A percentile compares a stretch with the other conserved stretches of the same genome.
Conservation (phyloP, 2,329 filamentous ascomycete species). For the Eurotiales sp. region DNA sequence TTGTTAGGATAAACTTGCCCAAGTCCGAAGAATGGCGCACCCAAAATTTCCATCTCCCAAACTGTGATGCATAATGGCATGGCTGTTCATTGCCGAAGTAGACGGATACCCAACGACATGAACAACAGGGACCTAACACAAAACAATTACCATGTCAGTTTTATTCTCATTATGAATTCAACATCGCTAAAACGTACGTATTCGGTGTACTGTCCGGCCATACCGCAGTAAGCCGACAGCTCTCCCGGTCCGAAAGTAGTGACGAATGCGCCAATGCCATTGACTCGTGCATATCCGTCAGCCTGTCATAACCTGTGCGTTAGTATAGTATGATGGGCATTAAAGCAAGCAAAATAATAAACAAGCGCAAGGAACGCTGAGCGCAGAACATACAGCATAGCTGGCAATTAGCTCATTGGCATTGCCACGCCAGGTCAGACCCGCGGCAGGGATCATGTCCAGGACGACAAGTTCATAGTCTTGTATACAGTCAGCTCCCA, state of each 20-base stretch:
- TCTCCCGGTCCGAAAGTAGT: constrained; percentile 21
- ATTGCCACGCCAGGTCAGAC: constrained; percentile 19
- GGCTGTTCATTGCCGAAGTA: constrained; percentile 18
- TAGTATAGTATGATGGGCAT: no score
- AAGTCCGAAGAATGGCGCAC: not conserved
- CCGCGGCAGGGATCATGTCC: constrained; percentile 17
- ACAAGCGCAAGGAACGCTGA: not conserved
- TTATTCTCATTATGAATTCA: no score
- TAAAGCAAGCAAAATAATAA: no score
- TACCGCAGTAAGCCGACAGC: constrained; percentile 18
- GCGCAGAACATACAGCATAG: constrained; percentile 16
- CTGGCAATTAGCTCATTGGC: constrained; percentile 19
- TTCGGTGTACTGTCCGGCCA: constrained; percentile 19
- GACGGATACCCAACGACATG: constrained; percentile 23
- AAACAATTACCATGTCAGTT: not conserved
- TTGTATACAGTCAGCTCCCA: not conserved
- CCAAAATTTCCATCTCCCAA: constrained; percentile 23
- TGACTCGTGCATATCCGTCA: constrained; percentile 16
- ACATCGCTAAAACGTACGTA: constrained; percentile 13
- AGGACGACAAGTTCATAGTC: constrained; percentile 16
- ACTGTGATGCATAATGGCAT: constrained; percentile 25
- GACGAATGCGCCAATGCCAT: constrained; percentile 19
- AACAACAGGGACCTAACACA: constrained; percentile 14
- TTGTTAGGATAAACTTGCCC: not conserved
- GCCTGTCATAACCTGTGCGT: not conserved